Conservation (phyloP, 2,329 filamentous ascomycete genomes). For the Ceratocystis albifundus region DNA sequence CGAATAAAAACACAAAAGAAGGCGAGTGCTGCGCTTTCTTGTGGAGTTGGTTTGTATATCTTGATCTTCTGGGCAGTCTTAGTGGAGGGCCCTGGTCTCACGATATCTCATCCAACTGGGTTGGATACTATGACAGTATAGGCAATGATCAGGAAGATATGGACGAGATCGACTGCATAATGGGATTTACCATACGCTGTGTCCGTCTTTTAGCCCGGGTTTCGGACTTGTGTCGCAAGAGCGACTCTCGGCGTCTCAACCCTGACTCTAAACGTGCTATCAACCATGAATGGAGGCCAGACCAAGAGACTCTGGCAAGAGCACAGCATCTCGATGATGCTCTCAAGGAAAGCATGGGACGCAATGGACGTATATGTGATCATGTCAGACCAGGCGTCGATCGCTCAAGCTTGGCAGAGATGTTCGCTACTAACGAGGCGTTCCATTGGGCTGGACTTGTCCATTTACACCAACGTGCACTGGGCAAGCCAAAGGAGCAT, state of each 20-base stretch:
- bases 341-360: slow-evolving; percentile 43
- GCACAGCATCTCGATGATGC: slow-evolving; percentile 51
- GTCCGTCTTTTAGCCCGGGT: slow-evolving; percentile 48
- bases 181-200: slow-evolving; percentile 38
- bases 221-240: slow-evolving; percentile 56
- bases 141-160: slow-evolving; percentile 42
- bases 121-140: slow-evolving; percentile 41
- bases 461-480: slow-evolving; percentile 61
- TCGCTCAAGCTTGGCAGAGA: slow-evolving; percentile 48
- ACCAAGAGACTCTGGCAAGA: slow-evolving; percentile 40
- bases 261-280: slow-evolving; percentile 32
- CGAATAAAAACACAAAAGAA: slow-evolving; percentile 29
- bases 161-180: slow-evolving; percentile 67
- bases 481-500: slow-evolving; percentile 48
- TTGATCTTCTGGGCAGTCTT: slow-evolving; percentile 66
- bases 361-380: slow-evolving; percentile 34
- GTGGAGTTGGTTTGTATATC: slow-evolving; percentile 71
- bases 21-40: slow-evolving; percentile 53
- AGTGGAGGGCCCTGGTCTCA: slow-evolving; percentile 45
- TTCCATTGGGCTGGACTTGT: slow-evolving; percentile 71
- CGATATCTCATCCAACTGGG: slow-evolving; percentile 37
- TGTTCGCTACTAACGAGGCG: slow-evolving; percentile 61
- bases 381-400: slow-evolving; percentile 42
- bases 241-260: slow-evolving; percentile 54
- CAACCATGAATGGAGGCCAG: slow-evolving; percentile 47